A percentile compares a stretch with the other conserved stretches of the same genome.
These are phyloP conservation scores for Austroboletus novae-zelandiae DNA, from an alignment of 1,284 basidiomycete species.

Conservation along the genomic window DNA sequence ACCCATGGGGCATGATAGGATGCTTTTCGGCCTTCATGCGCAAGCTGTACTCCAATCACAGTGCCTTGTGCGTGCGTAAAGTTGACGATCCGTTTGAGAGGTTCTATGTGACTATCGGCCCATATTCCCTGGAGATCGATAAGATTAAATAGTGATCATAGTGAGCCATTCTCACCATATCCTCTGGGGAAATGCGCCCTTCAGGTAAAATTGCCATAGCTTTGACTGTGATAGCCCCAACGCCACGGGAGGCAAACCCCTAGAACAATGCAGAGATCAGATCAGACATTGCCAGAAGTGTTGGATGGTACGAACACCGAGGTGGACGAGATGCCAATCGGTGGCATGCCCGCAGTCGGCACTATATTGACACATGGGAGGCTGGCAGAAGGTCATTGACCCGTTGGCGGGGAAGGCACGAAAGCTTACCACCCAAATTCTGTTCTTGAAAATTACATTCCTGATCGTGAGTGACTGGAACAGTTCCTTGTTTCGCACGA, in stretches of 20 bases:
- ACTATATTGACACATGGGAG: conserved; percentile 83
- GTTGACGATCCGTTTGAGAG: conserved; percentile 55
- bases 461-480: conserved; percentile 70
- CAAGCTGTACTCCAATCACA: conserved; percentile 58
- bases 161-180: conserved; percentile 37
- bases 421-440: conserved; percentile 55
- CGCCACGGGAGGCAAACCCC: conserved; percentile 59
- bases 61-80: conserved; percentile 50
- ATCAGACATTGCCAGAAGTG: not conserved
- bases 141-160: conserved; percentile 3
- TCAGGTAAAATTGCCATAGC: conserved; percentile 74
- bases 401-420: not conserved
- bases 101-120: conserved; percentile 53
- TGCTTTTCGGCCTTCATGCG: conserved; percentile 64
- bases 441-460: conserved; percentile 68
- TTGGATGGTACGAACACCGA: conserved; percentile 44
- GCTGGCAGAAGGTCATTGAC: conserved; percentile 33
- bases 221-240: conserved; percentile 65
- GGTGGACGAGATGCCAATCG: conserved; percentile 79
- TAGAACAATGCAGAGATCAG: conserved; percentile 19
- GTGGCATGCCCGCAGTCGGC: conserved; percentile 69
- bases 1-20: conserved; percentile 49
- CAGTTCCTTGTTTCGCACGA: conserved; percentile 45
- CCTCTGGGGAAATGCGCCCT: conserved; percentile 73
- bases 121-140: conserved; percentile 55